phyloP scores from a whole-genome alignment of 805 yeast species.

The Spencermartinsiella europaea region DNA sequence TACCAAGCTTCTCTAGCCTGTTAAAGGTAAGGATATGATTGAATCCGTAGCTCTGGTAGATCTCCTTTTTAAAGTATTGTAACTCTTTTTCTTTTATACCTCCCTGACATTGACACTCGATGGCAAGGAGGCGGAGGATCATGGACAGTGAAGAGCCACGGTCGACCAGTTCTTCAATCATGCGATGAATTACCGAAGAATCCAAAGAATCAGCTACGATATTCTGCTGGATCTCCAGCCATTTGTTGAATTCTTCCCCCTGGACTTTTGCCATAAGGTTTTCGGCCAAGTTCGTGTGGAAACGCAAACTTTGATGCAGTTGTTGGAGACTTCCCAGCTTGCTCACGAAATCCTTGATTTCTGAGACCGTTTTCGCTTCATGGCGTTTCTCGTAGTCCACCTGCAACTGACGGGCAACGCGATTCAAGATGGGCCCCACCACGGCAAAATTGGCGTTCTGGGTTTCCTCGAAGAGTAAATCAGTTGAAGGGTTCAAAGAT shows the following conservation, averaged over 20 bases:
- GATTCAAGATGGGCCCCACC: slow-evolving; percentile 68
- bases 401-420: slow-evolving; percentile 66
- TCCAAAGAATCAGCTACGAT: slow-evolving; percentile 51
- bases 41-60: slow-evolving; percentile 63
- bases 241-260: slow-evolving; percentile 25
- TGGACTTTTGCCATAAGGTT: slow-evolving; percentile 47
- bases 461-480: slow-evolving; percentile 47
- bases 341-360: slow-evolving; percentile 67
- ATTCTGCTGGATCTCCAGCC: slow-evolving; percentile 46
- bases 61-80: slow-evolving; percentile 47
- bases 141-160: slow-evolving; percentile 38
- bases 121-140: slow-evolving; percentile 48
- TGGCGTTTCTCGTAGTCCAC: slow-evolving; percentile 58
- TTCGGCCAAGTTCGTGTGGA: slow-evolving; percentile 74
- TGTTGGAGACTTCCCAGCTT: slow-evolving; percentile 61
- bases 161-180: slow-evolving; percentile 48
- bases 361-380: slow-evolving; percentile 51
- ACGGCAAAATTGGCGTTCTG: slow-evolving; percentile 70
- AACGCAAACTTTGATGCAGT: slow-evolving; percentile 61
- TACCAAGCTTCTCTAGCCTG: slow-evolving; percentile 43
- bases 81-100: slow-evolving; percentile 68
- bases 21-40: slow-evolving; percentile 44
- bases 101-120: slow-evolving; percentile 57
- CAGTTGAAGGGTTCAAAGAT: slow-evolving; percentile 31
- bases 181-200: slow-evolving; percentile 33